These are phyloP conservation scores for Cynanchum wilfordii DNA, from an alignment of 257 asterid species.

Conservation along the genomic window DNA sequence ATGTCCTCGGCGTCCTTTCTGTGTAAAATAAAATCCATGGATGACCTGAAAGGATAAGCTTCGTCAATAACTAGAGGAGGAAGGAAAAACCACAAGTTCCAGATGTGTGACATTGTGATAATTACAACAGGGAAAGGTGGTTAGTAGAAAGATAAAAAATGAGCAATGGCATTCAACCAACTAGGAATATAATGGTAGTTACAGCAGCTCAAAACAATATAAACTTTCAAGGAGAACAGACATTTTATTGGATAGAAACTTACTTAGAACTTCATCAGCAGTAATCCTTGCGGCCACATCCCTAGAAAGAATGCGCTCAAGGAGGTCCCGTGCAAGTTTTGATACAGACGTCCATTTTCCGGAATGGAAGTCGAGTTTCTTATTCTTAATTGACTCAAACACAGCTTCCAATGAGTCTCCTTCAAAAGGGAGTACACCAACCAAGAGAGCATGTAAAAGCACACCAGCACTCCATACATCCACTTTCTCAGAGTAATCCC, in stretches of 20 bases:
- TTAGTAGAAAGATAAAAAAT: background rate
- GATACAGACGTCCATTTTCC: conserved; percentile 39
- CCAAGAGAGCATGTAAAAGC: conserved; percentile 39
- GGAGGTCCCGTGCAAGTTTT: conserved; percentile 44
- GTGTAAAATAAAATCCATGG: conserved; percentile 48
- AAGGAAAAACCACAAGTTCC: background rate
- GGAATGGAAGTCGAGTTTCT: conserved; percentile 37
- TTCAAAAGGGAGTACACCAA: conserved; percentile 43
- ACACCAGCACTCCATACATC: conserved; percentile 55
- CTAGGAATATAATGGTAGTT: background rate
- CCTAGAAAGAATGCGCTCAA: conserved; percentile 41
- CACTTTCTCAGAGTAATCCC: conserved; percentile 36
- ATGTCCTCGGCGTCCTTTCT: conserved; percentile 28
- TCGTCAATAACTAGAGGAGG: background rate
- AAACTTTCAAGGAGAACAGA: background rate
- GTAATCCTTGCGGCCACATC: conserved; percentile 39
- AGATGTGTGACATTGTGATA: background rate
- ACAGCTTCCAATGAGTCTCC: conserved; percentile 34
- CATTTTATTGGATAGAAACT: conserved; percentile 10
- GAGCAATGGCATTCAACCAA: background rate
- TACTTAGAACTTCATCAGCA: conserved; percentile 46
- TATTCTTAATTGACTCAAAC: conserved; percentile 37
- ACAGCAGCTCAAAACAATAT: background rate
- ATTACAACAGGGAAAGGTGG: background rate
- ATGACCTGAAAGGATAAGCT: conserved; percentile 31